Evolutionary conservation across 805 yeast genomes (phyloP).

Genomic region (Komagataella pseudopastoris): DNA sequence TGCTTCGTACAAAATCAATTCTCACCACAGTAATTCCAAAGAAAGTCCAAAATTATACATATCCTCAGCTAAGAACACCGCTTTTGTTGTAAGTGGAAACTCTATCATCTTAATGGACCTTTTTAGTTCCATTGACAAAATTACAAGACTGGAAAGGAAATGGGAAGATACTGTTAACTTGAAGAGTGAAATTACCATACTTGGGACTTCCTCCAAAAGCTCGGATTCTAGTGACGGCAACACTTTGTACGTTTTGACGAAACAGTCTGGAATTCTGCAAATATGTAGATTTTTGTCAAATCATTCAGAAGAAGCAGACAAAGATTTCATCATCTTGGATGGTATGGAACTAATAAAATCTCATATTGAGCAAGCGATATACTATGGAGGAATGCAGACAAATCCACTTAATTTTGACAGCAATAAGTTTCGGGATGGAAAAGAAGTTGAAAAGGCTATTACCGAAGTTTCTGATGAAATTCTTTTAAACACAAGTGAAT

Average conservation of each 20-base stretch:
- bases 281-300: constrained; percentile 29
- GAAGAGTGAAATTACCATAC: constrained; percentile 33
- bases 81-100: constrained; percentile 44
- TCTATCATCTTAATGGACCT: constrained; percentile 59
- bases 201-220: constrained; percentile 36
- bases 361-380: constrained; percentile 77
- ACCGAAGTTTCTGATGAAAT: constrained; percentile 39
- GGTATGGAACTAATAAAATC: constrained; percentile 34
- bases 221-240: neutral
- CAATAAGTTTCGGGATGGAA: neutral
- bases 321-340: neutral
- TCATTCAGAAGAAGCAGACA: neutral
- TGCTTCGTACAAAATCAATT: constrained; percentile 55
- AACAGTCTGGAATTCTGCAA: constrained; percentile 46
- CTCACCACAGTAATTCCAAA: constrained; percentile 20
- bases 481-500: constrained; percentile 37
- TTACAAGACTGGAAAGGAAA: constrained; percentile 21
- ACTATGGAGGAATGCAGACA: constrained; percentile 27
- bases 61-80: constrained; percentile 41
- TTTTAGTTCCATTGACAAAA: constrained; percentile 17
- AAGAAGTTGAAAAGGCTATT: constrained; percentile 38
- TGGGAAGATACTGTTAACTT: constrained; percentile 78
- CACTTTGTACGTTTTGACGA: constrained; percentile 24
- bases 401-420: neutral
- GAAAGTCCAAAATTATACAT: constrained; percentile 35